Base-by-base conservation (phyloP, 768 basidiomycete species). In the Mycena haematopus region DNA sequence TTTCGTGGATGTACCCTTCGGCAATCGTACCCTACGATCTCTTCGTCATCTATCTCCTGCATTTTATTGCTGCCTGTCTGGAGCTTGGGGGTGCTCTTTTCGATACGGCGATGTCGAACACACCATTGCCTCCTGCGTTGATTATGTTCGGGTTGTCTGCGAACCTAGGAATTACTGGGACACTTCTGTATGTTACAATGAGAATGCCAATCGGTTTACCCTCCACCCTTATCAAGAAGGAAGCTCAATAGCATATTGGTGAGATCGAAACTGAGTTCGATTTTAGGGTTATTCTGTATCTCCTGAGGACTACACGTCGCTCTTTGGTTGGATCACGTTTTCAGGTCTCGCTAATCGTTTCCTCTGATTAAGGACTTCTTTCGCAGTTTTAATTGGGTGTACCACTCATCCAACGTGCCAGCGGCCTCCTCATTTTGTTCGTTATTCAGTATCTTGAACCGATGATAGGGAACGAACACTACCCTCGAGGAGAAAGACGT, bases 221-320 rank as follows among this genome's bases (percentile, higher is more conserved):
- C 24, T 63, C 85, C 68, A 69, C 67, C 33, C 71, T 72, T 14
- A 76, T 87, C 19, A 78, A 81, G 49, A 78, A 75, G 57, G 78
- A 82, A 38, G 89, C 77, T 19, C 13, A 44, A 14, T 13, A 0
- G 54, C 13, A 3, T 56, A n/a, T 40, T 27, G 40, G 33, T 33
- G 42, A 14, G 38, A 21, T 21, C 45, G 21, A 40, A 57, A 25
- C 19, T 40, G 3, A 22, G 51, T 21, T 24, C 21, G 19, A 27
- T 22, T 50, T 50, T 7, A 89, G 87, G 86, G 86, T 19, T 69
- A 70, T 22, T 74, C 80, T 5, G 74, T 87, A 21, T 83, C 85
- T 27, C 89, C 86, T 0, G 92, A 93, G 71, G 92, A 93, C 68
- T 92, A 92, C 68, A 86, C 88, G 1, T 78, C 87, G 1, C 78